Percentiles rank a stretch among this genome's conserved stretches.
phyloP scores from a whole-genome alignment of 306 rosid species.

The Prunus padus region DNA sequence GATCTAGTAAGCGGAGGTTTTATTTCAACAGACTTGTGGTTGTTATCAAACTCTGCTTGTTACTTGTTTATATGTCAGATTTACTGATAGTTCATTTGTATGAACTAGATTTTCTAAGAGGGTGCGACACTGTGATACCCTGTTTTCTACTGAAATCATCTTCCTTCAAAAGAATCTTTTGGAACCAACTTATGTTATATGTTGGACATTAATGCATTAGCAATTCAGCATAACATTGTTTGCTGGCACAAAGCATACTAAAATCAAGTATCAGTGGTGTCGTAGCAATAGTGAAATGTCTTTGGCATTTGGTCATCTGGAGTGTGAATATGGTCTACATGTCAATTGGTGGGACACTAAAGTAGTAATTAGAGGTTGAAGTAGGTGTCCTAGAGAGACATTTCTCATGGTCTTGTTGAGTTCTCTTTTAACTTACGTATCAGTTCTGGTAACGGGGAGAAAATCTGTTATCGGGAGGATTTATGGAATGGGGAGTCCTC shows the following conservation, averaged over 20 bases:
- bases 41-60: not conserved
- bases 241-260: not conserved
- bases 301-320: not conserved
- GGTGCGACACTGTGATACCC: not conserved
- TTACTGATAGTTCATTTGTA: not conserved
- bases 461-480: not conserved
- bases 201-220: not conserved
- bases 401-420: not conserved
- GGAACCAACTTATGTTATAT: not conserved
- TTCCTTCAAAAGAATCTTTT: not conserved
- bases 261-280: not conserved
- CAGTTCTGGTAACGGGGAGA: not conserved
- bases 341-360: not conserved
- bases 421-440: not conserved
- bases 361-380: not conserved
- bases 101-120: not conserved
- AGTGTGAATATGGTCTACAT: not conserved
- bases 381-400: not conserved
- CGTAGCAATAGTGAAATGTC: not conserved
- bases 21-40: too few species aligned
- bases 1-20: too few species aligned
- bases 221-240: not conserved
- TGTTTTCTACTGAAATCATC: not conserved
- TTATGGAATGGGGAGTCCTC: not conserved
- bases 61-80: not conserved